Evolutionary conservation across 2,329 filamentous ascomycete genomes (phyloP), one percentile per base, ranked within the genome.

Genomic region (Colletotrichum sp.): DNA sequence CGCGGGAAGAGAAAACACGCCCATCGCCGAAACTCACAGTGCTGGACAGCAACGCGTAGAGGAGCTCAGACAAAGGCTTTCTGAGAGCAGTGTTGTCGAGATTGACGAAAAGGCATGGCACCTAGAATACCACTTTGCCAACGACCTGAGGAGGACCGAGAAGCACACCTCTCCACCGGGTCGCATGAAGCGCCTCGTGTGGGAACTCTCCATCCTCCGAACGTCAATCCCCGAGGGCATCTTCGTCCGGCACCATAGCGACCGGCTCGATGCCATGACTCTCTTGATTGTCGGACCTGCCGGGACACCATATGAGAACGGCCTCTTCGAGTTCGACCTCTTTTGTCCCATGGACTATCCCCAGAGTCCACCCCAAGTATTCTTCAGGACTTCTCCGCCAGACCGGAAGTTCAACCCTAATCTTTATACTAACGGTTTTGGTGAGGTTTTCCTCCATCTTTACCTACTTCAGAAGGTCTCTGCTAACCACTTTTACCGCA

Each of bases 281-380:
- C 80, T 85, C 25, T 72, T 90, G 28, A 89, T 91, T 64, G 82
- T 88, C 25, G 90, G 89, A 0, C 88, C 89, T 1, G 78, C 78
- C 6, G 87, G 81, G 16, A 90, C 88, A 8, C 89, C 90, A 16
- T 91, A 91, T 79, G 88, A 88, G 77, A 83, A 88, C 57, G 89
- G 89, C 0, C 78, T 91, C 5, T 91, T 90, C 78, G 89, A 91
- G 76, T 91, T 91, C 73, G 89, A 91, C 78, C 78, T 91, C 36
- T 86, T 85, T 39, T 89, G 87, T 66, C 79, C 80, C 9, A 15
- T 34, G 0, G 77, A 83, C 0, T 91, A 88, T 71, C 89, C 90
- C 0, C 76, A 80, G 2, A 68, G 32, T 1, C 86, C 88, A 13
- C 89, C 89, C 0, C 8, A 67, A 8, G 82, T 90, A n/a, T 12